Evolutionary conservation across 2,329 filamentous ascomycete species (phyloP).

Genomic region (Aspergillus piperis): DNA sequence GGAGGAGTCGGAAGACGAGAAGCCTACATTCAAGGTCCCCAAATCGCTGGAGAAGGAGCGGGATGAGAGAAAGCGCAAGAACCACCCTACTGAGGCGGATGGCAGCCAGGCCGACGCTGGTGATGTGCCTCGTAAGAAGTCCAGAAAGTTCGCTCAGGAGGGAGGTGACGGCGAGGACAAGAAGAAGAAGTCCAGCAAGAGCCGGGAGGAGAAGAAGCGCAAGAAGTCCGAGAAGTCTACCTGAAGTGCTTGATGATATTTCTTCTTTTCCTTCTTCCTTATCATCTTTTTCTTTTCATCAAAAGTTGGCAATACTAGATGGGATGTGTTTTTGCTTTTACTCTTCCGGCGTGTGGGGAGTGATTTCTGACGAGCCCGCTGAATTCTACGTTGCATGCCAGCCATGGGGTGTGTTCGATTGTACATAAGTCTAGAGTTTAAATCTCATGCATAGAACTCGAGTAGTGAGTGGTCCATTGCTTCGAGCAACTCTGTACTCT

Average conservation of each 20-base stretch:
- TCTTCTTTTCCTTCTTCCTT: background rate
- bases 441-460: background rate
- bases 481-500: background rate
- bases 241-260: constrained; percentile 23
- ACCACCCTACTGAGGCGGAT: constrained; percentile 34
- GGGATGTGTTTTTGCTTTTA: constrained; percentile 32
- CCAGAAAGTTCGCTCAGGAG: constrained; percentile 38
- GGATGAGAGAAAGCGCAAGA: constrained; percentile 43
- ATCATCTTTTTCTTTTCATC: background rate
- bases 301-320: constrained; percentile 23
- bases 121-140: constrained; percentile 40
- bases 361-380: constrained; percentile 20
- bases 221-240: constrained; percentile 40
- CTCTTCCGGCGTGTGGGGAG: constrained; percentile 39
- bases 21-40: constrained; percentile 35
- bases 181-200: constrained; percentile 37
- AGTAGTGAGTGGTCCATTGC: background rate
- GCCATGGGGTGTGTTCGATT: background rate
- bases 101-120: constrained; percentile 24
- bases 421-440: background rate
- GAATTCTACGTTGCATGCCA: constrained; percentile 1
- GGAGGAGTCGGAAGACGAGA: constrained; percentile 40
- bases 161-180: constrained; percentile 30
- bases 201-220: constrained; percentile 43
- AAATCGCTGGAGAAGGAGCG: constrained; percentile 26